Evolutionary conservation across 2,329 filamentous ascomycete species (phyloP).

Genomic region (Pseudogymnoascus sp.): DNA sequence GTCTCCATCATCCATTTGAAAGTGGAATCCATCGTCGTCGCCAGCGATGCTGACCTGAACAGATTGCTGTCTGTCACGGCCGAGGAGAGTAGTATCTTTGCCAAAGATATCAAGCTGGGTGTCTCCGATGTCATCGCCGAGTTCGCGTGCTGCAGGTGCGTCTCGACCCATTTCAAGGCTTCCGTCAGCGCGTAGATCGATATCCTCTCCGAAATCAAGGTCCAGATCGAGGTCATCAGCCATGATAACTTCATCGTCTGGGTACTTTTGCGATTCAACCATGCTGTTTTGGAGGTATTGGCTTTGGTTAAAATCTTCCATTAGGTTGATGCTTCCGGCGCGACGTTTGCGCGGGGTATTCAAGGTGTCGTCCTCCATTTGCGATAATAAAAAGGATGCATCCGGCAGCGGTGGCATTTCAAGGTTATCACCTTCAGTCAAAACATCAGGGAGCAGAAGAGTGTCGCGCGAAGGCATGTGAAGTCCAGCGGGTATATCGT

Average conservation of each 20-base stretch:
- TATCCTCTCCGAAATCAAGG: conserved; percentile 64
- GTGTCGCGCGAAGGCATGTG: conserved; percentile 76
- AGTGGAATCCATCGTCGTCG: conserved; percentile 44
- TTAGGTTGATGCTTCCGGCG: conserved; percentile 56
- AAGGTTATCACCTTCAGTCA: conserved; percentile 82
- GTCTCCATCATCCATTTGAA: conserved; percentile 55
- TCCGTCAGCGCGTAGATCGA: conserved; percentile 35
- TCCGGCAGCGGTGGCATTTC: conserved; percentile 77
- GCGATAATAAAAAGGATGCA: conserved; percentile 72
- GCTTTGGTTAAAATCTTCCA: conserved; percentile 64
- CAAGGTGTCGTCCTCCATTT: conserved; percentile 52
- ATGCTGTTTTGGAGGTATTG: conserved; percentile 69
- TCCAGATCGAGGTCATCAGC: conserved; percentile 63
- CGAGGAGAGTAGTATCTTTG: conserved; percentile 39
- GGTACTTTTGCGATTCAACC: conserved; percentile 37
- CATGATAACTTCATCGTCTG: conserved; percentile 49
- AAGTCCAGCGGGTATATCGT: conserved; percentile 81
- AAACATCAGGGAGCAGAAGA: conserved; percentile 80
- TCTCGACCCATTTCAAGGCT: conserved; percentile 90
- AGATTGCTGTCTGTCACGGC: conserved; percentile 44
- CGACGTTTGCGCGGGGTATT: conserved; percentile 50
- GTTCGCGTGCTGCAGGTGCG: conserved; percentile 57
- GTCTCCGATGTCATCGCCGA: conserved; percentile 60
- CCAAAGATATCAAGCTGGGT: conserved; percentile 51
- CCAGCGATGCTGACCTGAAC: conserved; percentile 43